Evolutionary conservation across 352 stramenopile genomes (phyloP), one percentile per base, ranked within the genome.

Genomic region (Phytophthora multivora): DNA sequence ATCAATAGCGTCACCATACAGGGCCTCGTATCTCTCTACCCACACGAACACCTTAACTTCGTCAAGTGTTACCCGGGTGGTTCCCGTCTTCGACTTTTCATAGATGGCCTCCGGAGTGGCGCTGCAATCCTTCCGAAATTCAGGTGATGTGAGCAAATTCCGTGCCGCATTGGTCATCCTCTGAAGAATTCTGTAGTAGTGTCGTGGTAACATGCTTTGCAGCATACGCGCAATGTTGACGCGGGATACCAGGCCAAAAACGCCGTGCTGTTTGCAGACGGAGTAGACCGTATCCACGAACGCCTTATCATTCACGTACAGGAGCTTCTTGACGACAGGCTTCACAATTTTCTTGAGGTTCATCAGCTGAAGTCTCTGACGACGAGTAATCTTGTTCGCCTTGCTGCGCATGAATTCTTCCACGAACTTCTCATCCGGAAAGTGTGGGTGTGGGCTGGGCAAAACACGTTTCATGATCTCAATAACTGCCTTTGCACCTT

Each of bases 381-480:
- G 53, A 0, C 80, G 76, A 13, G 59, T 15, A 42, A 86, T 64
- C 6, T 60, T 62, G 2, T 54, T 51, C 10, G 65, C 47, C 49
- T 89, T 83, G 12, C 61, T 54, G 4, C 56, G 59, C 63, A 89
- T 80, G 33, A 70, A 63, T 7, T 68, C 50, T 15, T 78, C 51
- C 8, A 85, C 62, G 19, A 83, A 49, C 10, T 76, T 51, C 10
- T 50, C 52, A 28, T 58, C 43, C 11, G 83, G 83, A 55, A 89
- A 88, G 40, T 84, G 63, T 5, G 72, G 57, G 16, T 88, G 74
- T 0, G 74, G 71, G 38, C 70, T 70, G 6, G 80, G 63, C 15
- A 88, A 62, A 39, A 79, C 58, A n/a, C 73, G 63, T 47, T 74
- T 83, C 83, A 91, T 89, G 16, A 73, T 56, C 59, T 71, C 43